These are phyloP conservation scores for Raphanus raphanistrum DNA, from an alignment of 345 rosid genomes.

Conservation along the genomic window DNA sequence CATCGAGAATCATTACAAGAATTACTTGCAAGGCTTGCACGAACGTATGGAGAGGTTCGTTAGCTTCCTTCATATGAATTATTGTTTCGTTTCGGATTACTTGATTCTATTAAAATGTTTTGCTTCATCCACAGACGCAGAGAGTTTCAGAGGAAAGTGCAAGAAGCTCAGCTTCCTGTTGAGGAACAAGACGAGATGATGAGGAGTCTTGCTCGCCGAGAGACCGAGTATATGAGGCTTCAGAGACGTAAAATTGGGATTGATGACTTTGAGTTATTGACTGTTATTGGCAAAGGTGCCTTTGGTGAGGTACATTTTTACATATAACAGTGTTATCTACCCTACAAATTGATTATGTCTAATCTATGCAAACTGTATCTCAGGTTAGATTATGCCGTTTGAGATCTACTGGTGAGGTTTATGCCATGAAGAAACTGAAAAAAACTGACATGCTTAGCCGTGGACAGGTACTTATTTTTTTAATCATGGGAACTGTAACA, in stretches of 20 bases:
- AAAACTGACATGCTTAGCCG: conserved; percentile 99
- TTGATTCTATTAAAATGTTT: neutral
- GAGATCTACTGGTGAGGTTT: conserved; percentile 81
- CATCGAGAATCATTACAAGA: conserved; percentile 96
- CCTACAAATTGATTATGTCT: neutral
- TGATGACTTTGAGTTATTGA: conserved; percentile 88
- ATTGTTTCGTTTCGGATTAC: neutral
- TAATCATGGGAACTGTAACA: neutral
- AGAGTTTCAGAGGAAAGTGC: conserved; percentile 75
- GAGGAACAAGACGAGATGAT: conserved; percentile 92
- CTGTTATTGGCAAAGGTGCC: conserved; percentile 94
- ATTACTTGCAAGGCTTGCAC: conserved; percentile 86
- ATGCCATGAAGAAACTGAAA: conserved; percentile 95
- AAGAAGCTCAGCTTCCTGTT: conserved; percentile 77
- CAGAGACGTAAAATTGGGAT: conserved; percentile 96
- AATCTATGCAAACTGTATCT: neutral
- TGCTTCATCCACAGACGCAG: conserved; percentile 55
- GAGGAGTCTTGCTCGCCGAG: conserved; percentile 80
- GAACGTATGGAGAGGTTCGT: conserved; percentile 87
- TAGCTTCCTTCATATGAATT: no score
- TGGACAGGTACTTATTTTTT: conserved; percentile 69
- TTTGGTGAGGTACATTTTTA: conserved; percentile 72
- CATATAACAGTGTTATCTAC: neutral
- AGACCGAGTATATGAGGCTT: conserved; percentile 90
- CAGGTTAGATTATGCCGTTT: conserved; percentile 88